Conservation (phyloP, 2,329 filamentous ascomycete species). For the Talaromyces funiculosus region DNA sequence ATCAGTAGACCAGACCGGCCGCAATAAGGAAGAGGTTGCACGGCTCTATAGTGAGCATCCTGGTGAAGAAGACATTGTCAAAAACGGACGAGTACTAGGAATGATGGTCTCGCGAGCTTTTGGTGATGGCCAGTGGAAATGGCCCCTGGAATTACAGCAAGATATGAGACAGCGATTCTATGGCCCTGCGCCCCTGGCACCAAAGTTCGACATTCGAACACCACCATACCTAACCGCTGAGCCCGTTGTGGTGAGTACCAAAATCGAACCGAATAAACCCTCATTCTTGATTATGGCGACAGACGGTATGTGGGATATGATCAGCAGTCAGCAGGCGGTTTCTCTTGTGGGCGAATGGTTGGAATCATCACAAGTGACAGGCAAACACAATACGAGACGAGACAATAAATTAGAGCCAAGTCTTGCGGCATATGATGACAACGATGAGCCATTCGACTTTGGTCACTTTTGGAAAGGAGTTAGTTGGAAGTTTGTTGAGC, state of each 20-base stretch:
- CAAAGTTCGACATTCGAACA: slow-evolving; percentile 34
- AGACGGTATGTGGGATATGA: slow-evolving; percentile 62
- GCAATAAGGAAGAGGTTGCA: slow-evolving; percentile 53
- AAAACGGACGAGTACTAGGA: slow-evolving; percentile 57
- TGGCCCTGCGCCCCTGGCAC: slow-evolving; percentile 41
- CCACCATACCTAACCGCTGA: slow-evolving; percentile 65
- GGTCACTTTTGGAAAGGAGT: slow-evolving; percentile 18
- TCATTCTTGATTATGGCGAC: slow-evolving; percentile 62
- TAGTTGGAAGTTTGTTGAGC: slow-evolving; percentile 32
- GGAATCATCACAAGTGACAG: slow-evolving; percentile 11
- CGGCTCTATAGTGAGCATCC: slow-evolving; percentile 57
- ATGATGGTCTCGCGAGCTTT: slow-evolving; percentile 60
- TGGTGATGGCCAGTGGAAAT: slow-evolving; percentile 65
- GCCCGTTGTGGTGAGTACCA: slow-evolving; percentile 57
- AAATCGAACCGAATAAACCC: slow-evolving; percentile 42
- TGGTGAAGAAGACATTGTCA: slow-evolving; percentile 54
- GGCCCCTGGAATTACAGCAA: slow-evolving; percentile 48
- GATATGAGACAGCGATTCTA: slow-evolving; percentile 23
- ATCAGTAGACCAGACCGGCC: slow-evolving; percentile 61
- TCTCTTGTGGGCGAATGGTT: slow-evolving; percentile 54
- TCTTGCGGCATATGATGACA: not conserved
- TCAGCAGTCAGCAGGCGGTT: slow-evolving; percentile 55
- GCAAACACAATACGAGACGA: too few relatives aligned
- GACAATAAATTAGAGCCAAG: not conserved
- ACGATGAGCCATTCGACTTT: not conserved